These are phyloP conservation scores for Venturia asperata DNA, from an alignment of 2,329 filamentous ascomycete species.

Conservation along the genomic window DNA sequence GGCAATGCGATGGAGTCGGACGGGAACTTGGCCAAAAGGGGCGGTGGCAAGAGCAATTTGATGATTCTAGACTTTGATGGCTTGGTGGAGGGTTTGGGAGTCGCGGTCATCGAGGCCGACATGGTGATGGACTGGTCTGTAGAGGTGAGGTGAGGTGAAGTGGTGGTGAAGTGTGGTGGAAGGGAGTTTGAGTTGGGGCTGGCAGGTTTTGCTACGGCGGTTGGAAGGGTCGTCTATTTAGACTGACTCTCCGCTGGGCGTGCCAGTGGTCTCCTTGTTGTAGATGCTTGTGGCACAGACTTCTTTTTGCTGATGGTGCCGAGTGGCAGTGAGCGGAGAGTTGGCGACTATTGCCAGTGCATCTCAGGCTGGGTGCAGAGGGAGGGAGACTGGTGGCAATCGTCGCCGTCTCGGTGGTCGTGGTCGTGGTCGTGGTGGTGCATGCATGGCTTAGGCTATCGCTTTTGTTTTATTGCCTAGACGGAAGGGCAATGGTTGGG, in stretches of 20 bases:
- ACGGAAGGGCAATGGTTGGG: neutral
- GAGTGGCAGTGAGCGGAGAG: neutral
- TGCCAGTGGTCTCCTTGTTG: constrained; percentile 4
- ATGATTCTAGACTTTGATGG: constrained; percentile 9
- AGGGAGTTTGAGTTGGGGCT: neutral
- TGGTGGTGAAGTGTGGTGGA: constrained; percentile 23
- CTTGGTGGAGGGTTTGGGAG: constrained; percentile 10
- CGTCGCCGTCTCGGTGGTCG: neutral
- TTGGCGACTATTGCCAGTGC: too few relatives aligned
- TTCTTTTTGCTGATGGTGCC: neutral
- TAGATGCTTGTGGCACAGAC: constrained; percentile 7
- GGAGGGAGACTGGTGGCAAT: neutral
- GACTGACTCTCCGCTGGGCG: constrained; percentile 6
- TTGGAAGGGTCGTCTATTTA: constrained; percentile 9
- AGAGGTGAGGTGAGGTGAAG: constrained; percentile 28
- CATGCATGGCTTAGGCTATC: neutral
- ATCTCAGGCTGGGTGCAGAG: neutral
- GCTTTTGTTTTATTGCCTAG: neutral
- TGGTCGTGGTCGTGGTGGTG: neutral
- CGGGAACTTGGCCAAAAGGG: constrained; percentile 16
- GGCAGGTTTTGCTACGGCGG: neutral
- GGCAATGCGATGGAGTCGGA: constrained; percentile 9
- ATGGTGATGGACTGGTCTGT: neutral
- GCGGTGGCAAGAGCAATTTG: neutral
- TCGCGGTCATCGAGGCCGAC: neutral